Conservation (phyloP, 768 basidiomycete species). For the Lactarius hengduanensis region DNA sequence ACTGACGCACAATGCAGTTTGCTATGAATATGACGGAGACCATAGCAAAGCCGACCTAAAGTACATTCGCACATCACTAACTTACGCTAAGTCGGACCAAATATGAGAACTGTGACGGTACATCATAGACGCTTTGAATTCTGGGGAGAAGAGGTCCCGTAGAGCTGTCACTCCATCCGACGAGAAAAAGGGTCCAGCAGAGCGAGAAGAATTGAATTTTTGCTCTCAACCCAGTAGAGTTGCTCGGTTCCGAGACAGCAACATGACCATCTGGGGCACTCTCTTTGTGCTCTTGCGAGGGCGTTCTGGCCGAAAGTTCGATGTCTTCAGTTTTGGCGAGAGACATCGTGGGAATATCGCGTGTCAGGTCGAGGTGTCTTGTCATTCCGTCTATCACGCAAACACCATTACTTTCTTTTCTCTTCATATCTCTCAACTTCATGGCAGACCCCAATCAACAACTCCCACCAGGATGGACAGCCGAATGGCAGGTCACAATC, state of each 20-base stretch:
- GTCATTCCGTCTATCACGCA: background rate
- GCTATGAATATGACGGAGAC: conserved; percentile 64
- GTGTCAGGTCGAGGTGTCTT: conserved; percentile 17
- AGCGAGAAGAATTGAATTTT: conserved; percentile 52
- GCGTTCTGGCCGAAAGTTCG: background rate
- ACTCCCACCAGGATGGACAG: conserved; percentile 89
- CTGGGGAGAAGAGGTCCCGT: conserved; percentile 73
- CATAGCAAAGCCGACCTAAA: conserved; percentile 48
- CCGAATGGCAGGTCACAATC: conserved; percentile 72
- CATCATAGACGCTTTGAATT: conserved; percentile 58
- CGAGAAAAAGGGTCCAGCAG: conserved; percentile 57
- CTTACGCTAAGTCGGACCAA: background rate
- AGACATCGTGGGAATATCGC: conserved; percentile 18
- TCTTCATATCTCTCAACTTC: conserved; percentile 12
- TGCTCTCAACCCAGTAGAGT: conserved; percentile 9
- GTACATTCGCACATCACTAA: conserved; percentile 7
- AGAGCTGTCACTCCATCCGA: conserved; percentile 78
- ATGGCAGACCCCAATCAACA: conserved; percentile 58
- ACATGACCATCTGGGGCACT: background rate
- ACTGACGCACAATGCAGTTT: conserved; percentile 41
- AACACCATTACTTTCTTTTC: conserved; percentile 13
- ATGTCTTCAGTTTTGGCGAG: conserved; percentile 4
- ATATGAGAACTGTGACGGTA: conserved; percentile 28
- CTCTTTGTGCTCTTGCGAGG: background rate
- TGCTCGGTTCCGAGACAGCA: background rate